Base-by-base conservation (phyloP, 1,284 basidiomycete genomes). In the Apiotrichum montevideense region DNA sequence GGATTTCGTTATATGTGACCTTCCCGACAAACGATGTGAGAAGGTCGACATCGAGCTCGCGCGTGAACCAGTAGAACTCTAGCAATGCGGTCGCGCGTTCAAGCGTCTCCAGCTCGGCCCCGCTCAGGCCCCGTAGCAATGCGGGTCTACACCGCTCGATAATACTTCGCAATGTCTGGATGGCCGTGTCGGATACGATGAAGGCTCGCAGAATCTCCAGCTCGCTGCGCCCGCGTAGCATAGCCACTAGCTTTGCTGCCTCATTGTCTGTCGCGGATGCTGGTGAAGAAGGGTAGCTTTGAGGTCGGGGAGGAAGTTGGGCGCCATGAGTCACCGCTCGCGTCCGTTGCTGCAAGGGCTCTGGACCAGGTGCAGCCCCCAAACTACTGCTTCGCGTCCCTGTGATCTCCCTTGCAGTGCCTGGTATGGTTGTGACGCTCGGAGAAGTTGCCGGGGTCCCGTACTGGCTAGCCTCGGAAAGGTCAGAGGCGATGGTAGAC, bases 81-180 rank as follows among this genome's bases (percentile, higher is more conserved):
- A 58, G 78, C 77, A 81, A 79, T 46, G 79, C 81, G 72, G 77
- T 82, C 76, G 35, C 37, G 21, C 47, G 47, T 14, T 49, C 35
- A 95, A 98, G 79, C 85, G 95, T 48, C 94, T 95, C 62, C 97
- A 96, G 78, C 98, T 98, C 77, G 90, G 98, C 64, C 95, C 98
- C 63, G 95, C 98, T 57, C 70, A 75, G 56, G 91, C 96, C 39
- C 94, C 98, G 76, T 95, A 98, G 87, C 94, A 98, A 77, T 86
- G 94, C 57, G 93, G 98, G 80, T 95, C 95, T 1, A 87, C 91
- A 6, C 93, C 98, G 62, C 97, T 98, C 63, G 85, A 96, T 55
- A 94, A 56, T 58, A 2, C 63, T 64, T 37, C 46, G 46, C 11
- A 47, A 15, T 13, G 33, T 21, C 14, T 43, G 21, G 33, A 65